phyloP scores from a whole-genome alignment of 768 basidiomycete genomes.

The Phaeotremella fagi region DNA sequence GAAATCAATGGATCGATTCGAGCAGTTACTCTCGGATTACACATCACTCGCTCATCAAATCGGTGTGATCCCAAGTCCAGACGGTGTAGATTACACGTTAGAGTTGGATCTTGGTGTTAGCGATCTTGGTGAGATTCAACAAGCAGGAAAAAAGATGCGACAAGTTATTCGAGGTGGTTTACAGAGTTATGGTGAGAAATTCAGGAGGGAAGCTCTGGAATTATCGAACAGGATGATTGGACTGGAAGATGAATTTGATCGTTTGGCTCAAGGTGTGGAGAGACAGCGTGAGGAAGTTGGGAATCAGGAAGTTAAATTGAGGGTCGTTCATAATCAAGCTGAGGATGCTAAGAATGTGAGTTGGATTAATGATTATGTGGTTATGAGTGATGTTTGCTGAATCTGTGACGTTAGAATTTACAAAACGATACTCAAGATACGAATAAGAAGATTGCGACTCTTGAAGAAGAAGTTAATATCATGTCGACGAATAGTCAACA shows the following conservation, averaged over 20 bases:
- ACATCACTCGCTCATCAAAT: conserved; percentile 67
- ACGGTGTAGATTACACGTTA: conserved; percentile 67
- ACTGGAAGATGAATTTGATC: conserved; percentile 77
- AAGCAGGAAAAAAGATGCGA: conserved; percentile 66
- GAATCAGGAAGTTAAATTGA: conserved; percentile 64
- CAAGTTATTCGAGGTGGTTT: conserved; percentile 73
- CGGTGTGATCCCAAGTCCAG: conserved; percentile 65
- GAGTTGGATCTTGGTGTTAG: conserved; percentile 74
- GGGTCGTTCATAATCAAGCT: conserved; percentile 33
- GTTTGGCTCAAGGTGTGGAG: conserved; percentile 69
- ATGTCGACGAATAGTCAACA: conserved; percentile 43
- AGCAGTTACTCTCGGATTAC: conserved; percentile 76
- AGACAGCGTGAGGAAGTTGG: conserved; percentile 71
- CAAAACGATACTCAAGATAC: conserved; percentile 35
- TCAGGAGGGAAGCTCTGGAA: conserved; percentile 62
- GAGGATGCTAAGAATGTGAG: conserved; percentile 42
- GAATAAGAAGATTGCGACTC: conserved; percentile 30
- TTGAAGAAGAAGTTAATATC: conserved; percentile 41
- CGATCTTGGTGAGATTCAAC: conserved; percentile 60
- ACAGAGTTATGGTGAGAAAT: conserved; percentile 64
- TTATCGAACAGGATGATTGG: conserved; percentile 73
- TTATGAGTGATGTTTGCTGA: too few species aligned
- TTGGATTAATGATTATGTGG: neutral
- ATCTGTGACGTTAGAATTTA: conserved; percentile 31
- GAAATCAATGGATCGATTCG: conserved; percentile 71